phyloP scores from a whole-genome alignment of 1,284 basidiomycete species.

The Rhodotorula sp. region DNA sequence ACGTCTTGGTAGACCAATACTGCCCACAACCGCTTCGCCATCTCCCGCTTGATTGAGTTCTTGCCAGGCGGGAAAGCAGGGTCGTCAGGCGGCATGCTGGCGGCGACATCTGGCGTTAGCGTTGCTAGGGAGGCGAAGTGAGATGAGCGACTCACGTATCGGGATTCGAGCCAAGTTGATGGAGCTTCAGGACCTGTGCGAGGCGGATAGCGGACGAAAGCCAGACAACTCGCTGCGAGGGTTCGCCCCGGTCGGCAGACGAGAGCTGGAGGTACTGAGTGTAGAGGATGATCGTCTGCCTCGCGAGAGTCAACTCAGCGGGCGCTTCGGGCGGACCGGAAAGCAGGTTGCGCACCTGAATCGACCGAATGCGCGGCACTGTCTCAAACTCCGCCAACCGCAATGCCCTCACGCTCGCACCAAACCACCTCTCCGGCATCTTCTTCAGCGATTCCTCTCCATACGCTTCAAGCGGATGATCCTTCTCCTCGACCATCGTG shows the following conservation, averaged over 20 bases:
- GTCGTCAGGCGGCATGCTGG: constrained; percentile 42
- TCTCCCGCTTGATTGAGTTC: constrained; percentile 41
- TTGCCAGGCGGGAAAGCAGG: constrained; percentile 42
- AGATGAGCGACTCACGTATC: constrained; percentile 17
- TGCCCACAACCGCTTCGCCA: constrained; percentile 41
- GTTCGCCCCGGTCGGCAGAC: constrained; percentile 37
- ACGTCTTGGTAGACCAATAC: constrained; percentile 41
- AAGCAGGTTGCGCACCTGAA: constrained; percentile 22
- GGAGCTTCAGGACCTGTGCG: constrained; percentile 40
- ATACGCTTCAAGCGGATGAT: constrained; percentile 24
- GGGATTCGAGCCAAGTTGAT: constrained; percentile 38
- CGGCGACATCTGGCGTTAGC: accelerated
- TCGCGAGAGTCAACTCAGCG: no score
- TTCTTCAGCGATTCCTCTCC: constrained; percentile 25
- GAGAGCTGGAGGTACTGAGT: constrained; percentile 42
- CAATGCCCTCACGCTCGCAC: constrained; percentile 33
- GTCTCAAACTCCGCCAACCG: constrained; percentile 36
- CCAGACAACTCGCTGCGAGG: constrained; percentile 39
- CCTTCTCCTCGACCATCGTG: not conserved
- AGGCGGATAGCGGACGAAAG: constrained; percentile 36
- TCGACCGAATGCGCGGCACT: constrained; percentile 30
- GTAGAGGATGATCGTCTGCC: constrained; percentile 39
- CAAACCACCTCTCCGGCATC: constrained; percentile 36
- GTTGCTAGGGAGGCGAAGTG: not conserved
- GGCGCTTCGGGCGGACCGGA: not conserved